Evolutionary conservation across 2,329 filamentous ascomycete genomes (phyloP), one percentile per base, ranked within the genome.

Genomic region (Sporothrix phasma): DNA sequence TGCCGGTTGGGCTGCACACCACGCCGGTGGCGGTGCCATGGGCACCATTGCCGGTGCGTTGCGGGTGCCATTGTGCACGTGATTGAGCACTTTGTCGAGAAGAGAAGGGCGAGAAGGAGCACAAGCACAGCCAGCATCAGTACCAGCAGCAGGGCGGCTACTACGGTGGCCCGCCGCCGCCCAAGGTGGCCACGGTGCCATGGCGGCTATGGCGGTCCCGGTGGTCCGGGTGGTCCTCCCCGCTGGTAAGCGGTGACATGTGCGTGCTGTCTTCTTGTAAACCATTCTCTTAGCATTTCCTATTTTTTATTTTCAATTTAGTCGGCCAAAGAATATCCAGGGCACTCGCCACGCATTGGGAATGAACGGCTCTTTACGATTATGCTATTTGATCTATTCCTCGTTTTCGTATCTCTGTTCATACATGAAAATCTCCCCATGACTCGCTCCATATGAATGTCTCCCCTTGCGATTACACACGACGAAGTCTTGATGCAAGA

Each of bases 61-160:
- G 79, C 77, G 17, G 83, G 82, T 39, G 81, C 82, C 0, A 76
- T 84, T n/a, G 78, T 3, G 83, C 82, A 84, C 65, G 68, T 79
- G 43, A 66, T 83, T 6, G 79, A 80, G 72, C 71, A 79, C 70
- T 64, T 68, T 51, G 56, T 69, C 26, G 66, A 68, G 51, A 68
- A 68, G 67, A 63, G 53, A 65, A 65, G 61, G 41, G 63, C 51
- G 61, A 66, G 51, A 41, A 60, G 45, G 26, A 65, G 34, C 24
- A 62, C 15, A 19, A 65, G 13, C 51, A 65, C 47, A 47, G 26
- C 46, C 49, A n/a, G 19, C 26, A 31, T 8, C 41, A 46, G 53
- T 19, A 41, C 31, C 17, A 34, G 43, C 10, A 51, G 31, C 43
- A 62, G 31, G 53, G 43, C n/a, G 58, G 61, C 49, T 17, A 39